phyloP scores from a whole-genome alignment of 441 rosid genomes.

The Erysimum cheiri region DNA sequence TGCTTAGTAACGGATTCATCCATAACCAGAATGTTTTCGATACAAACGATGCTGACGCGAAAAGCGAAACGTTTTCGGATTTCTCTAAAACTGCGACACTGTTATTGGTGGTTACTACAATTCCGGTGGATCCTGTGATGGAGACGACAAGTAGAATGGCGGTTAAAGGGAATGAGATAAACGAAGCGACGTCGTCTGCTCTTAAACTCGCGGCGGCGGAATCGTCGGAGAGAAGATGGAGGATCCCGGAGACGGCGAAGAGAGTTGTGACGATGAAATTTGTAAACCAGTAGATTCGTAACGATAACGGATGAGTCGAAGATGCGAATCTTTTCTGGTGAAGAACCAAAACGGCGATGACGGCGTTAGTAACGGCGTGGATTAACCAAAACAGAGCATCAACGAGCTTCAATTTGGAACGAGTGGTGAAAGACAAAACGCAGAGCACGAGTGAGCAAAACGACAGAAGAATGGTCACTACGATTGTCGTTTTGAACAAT shows the following conservation, averaged over 20 bases:
- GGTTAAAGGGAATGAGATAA: conserved; percentile 65
- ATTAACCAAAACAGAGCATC: conserved; percentile 67
- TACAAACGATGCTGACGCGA: conserved; percentile 73
- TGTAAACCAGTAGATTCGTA: conserved; percentile 72
- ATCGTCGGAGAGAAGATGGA: conserved; percentile 50
- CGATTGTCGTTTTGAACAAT: conserved; percentile 63
- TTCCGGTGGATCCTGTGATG: conserved; percentile 75
- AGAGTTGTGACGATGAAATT: conserved; percentile 52
- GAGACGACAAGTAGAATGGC: conserved; percentile 59
- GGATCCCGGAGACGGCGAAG: conserved; percentile 61
- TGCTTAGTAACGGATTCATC: conserved; percentile 85
- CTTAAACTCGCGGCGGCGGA: conserved; percentile 42
- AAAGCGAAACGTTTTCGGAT: conserved; percentile 57
- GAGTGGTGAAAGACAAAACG: conserved; percentile 57
- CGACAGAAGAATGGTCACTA: conserved; percentile 52
- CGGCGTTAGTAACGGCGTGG: conserved; percentile 73
- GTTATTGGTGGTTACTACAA: conserved; percentile 35
- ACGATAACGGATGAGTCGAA: conserved; percentile 59
- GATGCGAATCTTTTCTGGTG: conserved; percentile 81
- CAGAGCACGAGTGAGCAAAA: conserved; percentile 52
- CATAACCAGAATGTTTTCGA: conserved; percentile 90
- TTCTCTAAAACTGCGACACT: conserved; percentile 48
- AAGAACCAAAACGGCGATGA: conserved; percentile 60
- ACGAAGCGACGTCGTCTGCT: conserved; percentile 63
- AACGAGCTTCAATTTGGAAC: conserved; percentile 46